phyloP scores from a whole-genome alignment of 2,329 filamentous ascomycete species.

The Karstenula rhodostoma region DNA sequence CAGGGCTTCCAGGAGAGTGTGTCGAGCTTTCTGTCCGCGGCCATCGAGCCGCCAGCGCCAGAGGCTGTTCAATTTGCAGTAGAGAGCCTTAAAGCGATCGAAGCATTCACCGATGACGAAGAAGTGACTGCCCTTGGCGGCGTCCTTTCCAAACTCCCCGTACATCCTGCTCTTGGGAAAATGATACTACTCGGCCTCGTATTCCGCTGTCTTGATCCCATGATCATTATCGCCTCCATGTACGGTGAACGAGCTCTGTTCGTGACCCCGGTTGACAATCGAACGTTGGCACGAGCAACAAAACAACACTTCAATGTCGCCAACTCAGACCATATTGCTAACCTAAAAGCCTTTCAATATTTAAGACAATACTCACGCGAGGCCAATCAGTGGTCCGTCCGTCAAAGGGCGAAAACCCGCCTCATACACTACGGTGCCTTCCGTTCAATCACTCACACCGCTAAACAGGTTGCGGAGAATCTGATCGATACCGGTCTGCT shows the following conservation, averaged over 20 bases:
- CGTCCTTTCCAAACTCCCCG: constrained; percentile 8
- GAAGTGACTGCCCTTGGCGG: constrained; percentile 12
- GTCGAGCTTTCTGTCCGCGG: constrained; percentile 10
- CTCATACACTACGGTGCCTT: constrained; percentile 3
- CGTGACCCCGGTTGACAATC: neutral
- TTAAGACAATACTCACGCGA: neutral
- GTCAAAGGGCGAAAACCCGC: neutral
- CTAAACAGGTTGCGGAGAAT: neutral
- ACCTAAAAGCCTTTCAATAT: neutral
- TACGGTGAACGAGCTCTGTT: neutral
- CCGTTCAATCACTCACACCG: neutral
- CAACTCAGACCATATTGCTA: constrained; percentile 13
- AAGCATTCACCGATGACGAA: constrained; percentile 12
- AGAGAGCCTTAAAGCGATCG: constrained; percentile 7
- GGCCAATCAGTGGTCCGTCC: too few species aligned
- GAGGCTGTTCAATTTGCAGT: constrained; percentile 6
- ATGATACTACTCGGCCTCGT: constrained; percentile 16
- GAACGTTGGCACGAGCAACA: neutral
- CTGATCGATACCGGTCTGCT: neutral
- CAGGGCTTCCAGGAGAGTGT: constrained; percentile 13
- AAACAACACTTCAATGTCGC: neutral
- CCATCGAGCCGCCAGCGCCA: constrained; percentile 10
- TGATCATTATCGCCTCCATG: constrained; percentile 11
- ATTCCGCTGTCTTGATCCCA: constrained; percentile 16
- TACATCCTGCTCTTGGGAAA: constrained; percentile 14